A percentile compares a stretch with the other conserved stretches of the same genome.
phyloP scores from a whole-genome alignment of 345 rosid species.

The Chamaenerion angustifolium region DNA sequence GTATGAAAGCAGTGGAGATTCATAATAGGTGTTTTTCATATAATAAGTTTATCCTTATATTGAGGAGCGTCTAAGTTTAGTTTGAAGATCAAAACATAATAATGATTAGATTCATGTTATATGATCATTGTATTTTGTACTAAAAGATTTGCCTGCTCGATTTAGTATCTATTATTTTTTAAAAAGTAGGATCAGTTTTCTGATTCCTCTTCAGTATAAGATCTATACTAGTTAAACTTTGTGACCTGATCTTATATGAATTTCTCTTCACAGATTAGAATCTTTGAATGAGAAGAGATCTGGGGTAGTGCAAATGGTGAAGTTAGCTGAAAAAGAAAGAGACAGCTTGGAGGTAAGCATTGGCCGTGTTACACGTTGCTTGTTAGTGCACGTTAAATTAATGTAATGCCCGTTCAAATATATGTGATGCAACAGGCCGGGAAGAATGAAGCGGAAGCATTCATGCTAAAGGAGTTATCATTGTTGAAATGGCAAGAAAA shows the following conservation, averaged over 20 bases:
- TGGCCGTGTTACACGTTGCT: not conserved
- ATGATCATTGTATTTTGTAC: too few species aligned
- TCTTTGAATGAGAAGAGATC: conserved; percentile 78
- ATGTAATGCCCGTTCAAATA: not conserved
- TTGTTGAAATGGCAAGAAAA: conserved; percentile 90
- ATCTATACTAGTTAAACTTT: too few species aligned
- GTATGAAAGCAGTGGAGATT: too few species aligned
- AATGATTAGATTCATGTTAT: too few species aligned
- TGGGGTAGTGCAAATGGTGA: conserved; percentile 97
- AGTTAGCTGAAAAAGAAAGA: conserved; percentile 91
- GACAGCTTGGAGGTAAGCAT: conserved; percentile 72
- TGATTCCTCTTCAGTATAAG: too few species aligned
- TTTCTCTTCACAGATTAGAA: conserved; percentile 42
- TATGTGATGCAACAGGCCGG: conserved; percentile 35
- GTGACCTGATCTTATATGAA: not conserved
- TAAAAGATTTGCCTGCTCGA: too few species aligned
- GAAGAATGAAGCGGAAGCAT: conserved; percentile 89
- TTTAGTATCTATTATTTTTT: too few species aligned
- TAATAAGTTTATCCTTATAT: too few species aligned
- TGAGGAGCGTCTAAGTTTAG: too few species aligned
- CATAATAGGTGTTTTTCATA: too few species aligned
- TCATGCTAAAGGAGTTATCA: conserved; percentile 83
- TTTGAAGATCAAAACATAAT: too few species aligned
- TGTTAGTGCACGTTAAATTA: not conserved
- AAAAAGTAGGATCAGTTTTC: too few species aligned